Percentiles rank a stretch among this genome's conserved stretches.
Evolutionary conservation across 208 protist species (phyloP).

Genomic region (Naegleria fowleri): DNA sequence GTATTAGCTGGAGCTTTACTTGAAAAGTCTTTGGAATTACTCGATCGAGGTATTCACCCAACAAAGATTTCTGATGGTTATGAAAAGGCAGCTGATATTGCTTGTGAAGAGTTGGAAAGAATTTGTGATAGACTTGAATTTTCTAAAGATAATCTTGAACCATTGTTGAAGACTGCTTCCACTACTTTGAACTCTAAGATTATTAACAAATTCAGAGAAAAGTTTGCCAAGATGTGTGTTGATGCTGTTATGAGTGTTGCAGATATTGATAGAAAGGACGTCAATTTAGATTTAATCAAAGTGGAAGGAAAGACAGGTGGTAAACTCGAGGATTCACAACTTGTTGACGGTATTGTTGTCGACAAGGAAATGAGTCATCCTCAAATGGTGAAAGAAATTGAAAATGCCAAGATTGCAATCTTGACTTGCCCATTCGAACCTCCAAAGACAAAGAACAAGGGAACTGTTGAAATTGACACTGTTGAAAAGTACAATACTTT

Average conservation of each 20-base stretch:
- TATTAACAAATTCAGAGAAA: conserved; percentile 88
- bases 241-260: conserved; percentile 97
- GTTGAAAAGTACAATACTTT: conserved; percentile 90
- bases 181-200: conserved; percentile 99
- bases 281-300: conserved; percentile 99
- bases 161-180: conserved; percentile 90
- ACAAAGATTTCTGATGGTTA: conserved; percentile 97
- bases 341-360: conserved; percentile 96
- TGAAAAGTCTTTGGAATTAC: conserved; percentile 88
- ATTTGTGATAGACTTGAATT: conserved; percentile 69
- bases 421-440: conserved; percentile 99
- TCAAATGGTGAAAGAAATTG: conserved; percentile 87
- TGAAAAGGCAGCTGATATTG: conserved; percentile 92
- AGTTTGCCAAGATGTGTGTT: conserved; percentile 97
- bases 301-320: conserved; percentile 94
- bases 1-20: conserved; percentile 97
- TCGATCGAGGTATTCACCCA: conserved; percentile 97
- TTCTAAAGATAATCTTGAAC: conserved; percentile 68
- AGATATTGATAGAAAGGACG: conserved; percentile 96
- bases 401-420: conserved; percentile 98
- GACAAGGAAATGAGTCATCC: conserved; percentile 98
- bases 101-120: conserved; percentile 79
- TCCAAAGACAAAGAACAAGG: conserved; percentile 99
- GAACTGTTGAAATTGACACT: conserved; percentile 92
- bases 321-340: conserved; percentile 91